Base-by-base conservation (phyloP, 768 basidiomycete genomes). In the Suillus luteus region DNA sequence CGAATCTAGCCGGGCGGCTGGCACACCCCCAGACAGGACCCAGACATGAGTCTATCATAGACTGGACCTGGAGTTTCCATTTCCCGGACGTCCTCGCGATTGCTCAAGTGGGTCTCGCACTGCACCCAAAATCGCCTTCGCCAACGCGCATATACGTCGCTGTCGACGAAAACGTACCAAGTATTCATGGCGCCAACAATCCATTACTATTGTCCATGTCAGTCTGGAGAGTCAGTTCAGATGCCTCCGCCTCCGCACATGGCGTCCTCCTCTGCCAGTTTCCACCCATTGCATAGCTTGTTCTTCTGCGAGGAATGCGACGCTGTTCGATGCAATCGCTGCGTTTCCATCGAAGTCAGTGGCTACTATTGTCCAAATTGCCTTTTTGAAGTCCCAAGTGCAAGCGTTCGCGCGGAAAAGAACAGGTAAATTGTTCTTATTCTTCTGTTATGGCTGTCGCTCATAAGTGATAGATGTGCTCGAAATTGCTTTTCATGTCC, bases 301-400 rank as follows among this genome's bases (percentile, higher is more conserved):
- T 97, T 94, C 77, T 99, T 99, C 75, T 99, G 97, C 76, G 96
- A 98, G 76, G 96, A 99, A 84, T 99, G 97, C 76, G 96, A 99
- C 76, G 90, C 92, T 2, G 85, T 99, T 51, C 82, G 95, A 62
- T 99, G 97, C 73, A 92, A 97, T 74, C 85, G 89, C 67, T 99
- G 97, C 70, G 93, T 96, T 2, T 84, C 89, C 9, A 81, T 94
- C 51, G 97, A 99, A 85, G 92, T 99, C 73, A 92, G 93, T 73
- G 93, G 93, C 49, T 99, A 99, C 75, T 98, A 94, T 76, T 99
- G 97, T 74, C 97, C 97, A 38, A 96, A 96, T 75, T 99, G 97
- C 75, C 82, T 98, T 19, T 99, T 99, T 75, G 97, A 99, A 74
- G 97, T 99, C 12, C 96, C 97, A 1, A 95, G 91, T 73, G 97